Conservation (phyloP, 768 basidiomycete species). For the Termitomyces sp. region DNA sequence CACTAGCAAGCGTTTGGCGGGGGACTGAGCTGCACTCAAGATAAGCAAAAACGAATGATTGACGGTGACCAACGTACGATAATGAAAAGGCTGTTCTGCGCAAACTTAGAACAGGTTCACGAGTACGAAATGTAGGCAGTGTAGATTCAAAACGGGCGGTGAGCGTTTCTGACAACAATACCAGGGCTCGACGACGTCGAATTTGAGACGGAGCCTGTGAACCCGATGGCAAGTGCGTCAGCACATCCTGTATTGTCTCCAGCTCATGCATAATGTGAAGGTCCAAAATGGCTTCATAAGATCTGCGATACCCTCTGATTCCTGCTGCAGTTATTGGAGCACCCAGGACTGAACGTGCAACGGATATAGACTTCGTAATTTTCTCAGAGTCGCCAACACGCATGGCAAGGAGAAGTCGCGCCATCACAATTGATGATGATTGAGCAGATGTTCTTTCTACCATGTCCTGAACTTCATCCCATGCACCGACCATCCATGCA, state of each 20-base stretch:
- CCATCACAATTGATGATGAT: conserved; percentile 66
- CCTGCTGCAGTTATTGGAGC: conserved; percentile 79
- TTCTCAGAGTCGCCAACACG: conserved; percentile 42
- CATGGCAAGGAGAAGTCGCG: conserved; percentile 76
- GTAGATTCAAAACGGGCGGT: conserved; percentile 66
- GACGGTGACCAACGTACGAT: conserved; percentile 37
- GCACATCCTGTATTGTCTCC: conserved; percentile 52
- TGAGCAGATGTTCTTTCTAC: conserved; percentile 43
- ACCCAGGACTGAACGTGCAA: conserved; percentile 71
- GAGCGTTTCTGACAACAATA: conserved; percentile 44
- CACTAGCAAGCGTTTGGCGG: conserved; percentile 36
- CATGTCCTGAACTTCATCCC: conserved; percentile 71
- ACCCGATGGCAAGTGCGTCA: conserved; percentile 30
- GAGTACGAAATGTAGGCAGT: conserved; percentile 80
- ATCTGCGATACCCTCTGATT: conserved; percentile 72
- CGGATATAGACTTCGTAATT: conserved; percentile 46
- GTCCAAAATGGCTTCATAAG: conserved; percentile 81
- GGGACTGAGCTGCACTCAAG: conserved; percentile 24
- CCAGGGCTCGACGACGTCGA: conserved; percentile 29
- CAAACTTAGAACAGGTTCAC: conserved; percentile 87
- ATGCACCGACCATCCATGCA: conserved; percentile 94
- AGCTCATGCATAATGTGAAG: conserved; percentile 86
- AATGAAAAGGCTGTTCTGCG: conserved; percentile 78
- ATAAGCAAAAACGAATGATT: background rate
- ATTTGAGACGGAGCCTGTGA: conserved; percentile 30